These are phyloP conservation scores for Filobasidium floriforme DNA, from an alignment of 768 basidiomycete genomes.

Conservation along the genomic window DNA sequence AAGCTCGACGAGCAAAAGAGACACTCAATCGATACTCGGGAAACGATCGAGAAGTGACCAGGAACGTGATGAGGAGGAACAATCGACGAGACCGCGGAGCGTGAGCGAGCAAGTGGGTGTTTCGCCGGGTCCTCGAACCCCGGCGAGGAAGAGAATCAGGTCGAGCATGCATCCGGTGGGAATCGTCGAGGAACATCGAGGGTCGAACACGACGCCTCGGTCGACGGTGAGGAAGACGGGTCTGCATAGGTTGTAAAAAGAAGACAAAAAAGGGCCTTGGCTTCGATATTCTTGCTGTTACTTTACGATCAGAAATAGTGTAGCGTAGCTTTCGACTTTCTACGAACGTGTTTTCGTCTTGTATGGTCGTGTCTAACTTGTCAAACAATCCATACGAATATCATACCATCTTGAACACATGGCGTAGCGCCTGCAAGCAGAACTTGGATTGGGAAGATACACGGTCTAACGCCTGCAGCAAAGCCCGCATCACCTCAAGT, in stretches of 20 bases:
- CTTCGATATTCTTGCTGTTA: neutral
- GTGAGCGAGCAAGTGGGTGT: neutral
- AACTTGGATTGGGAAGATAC: too few species aligned
- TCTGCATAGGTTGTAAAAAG: constrained; percentile 6
- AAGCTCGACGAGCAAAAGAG: neutral
- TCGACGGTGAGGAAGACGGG: constrained; percentile 1
- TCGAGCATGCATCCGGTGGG: neutral
- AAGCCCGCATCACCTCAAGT: neutral
- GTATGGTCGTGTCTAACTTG: too few species aligned
- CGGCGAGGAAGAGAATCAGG: neutral
- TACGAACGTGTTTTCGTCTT: too few species aligned
- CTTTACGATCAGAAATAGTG: neutral
- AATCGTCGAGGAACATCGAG: neutral
- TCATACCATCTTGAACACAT: too few species aligned
- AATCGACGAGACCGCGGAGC: neutral
- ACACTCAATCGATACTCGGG: neutral
- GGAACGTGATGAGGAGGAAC: neutral
- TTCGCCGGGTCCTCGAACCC: neutral
- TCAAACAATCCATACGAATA: too few species aligned
- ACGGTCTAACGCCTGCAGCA: too few species aligned
- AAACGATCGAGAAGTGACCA: neutral
- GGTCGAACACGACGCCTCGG: neutral
- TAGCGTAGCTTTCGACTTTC: neutral
- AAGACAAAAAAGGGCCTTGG: neutral
- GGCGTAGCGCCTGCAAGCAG: too few species aligned